phyloP scores from a whole-genome alignment of 2,329 filamentous ascomycete genomes.

The Fusarium nygamai region DNA sequence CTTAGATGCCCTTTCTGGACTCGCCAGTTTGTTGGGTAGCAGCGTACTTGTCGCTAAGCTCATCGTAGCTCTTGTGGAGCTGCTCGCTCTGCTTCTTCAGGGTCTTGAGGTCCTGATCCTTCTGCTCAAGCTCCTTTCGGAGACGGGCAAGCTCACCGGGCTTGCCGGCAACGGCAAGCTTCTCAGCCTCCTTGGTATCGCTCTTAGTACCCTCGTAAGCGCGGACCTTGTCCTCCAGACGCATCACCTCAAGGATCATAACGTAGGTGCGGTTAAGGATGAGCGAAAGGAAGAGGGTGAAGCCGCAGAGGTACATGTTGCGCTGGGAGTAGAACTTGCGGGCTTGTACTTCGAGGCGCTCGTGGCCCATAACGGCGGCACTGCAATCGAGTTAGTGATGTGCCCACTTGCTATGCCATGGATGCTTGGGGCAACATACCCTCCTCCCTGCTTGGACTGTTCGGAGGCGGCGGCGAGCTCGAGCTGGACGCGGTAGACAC shows the following conservation, averaged over 20 bases:
- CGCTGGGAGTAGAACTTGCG: constrained; percentile 99
- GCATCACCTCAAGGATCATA: constrained; percentile 92
- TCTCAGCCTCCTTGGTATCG: constrained; percentile 73
- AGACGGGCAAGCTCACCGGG: constrained; percentile 78
- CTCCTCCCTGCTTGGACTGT: constrained; percentile 52
- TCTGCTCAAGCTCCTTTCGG: constrained; percentile 76
- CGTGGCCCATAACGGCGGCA: constrained; percentile 82
- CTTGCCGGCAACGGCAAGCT: constrained; percentile 77
- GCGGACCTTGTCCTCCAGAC: constrained; percentile 92
- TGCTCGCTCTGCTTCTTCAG: constrained; percentile 93
- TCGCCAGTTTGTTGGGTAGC: constrained; percentile 61
- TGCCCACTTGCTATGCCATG: neutral
- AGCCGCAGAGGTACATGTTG: constrained; percentile 99
- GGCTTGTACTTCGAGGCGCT: constrained; percentile 97
- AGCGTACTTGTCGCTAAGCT: constrained; percentile 83
- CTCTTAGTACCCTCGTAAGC: constrained; percentile 70
- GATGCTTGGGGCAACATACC: constrained; percentile 54
- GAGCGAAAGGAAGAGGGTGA: constrained; percentile 97
- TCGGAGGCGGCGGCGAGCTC: constrained; percentile 82
- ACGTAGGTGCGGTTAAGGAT: constrained; percentile 99
- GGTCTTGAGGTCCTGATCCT: constrained; percentile 84
- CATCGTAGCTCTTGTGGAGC: constrained; percentile 85
- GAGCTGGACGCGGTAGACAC: constrained; percentile 95
- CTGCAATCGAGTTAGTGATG: constrained; percentile 45
- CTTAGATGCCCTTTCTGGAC: constrained; percentile 68